Percentiles rank a stretch among this genome's conserved stretches.
phyloP scores from a whole-genome alignment of 176 grass and related monocot genomes.

The Oryza australiensis region DNA sequence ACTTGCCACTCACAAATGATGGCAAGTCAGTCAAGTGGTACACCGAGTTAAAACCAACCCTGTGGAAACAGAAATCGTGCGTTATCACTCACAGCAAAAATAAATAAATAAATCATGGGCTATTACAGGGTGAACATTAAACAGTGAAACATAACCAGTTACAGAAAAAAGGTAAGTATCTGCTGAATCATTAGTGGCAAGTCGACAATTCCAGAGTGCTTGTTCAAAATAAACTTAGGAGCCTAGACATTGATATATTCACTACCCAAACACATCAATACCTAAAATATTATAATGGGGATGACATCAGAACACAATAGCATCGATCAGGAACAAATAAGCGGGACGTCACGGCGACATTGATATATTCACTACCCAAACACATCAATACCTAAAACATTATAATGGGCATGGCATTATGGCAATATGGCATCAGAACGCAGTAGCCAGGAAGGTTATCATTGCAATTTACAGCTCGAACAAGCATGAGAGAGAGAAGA shows the following conservation, averaged over 20 bases:
- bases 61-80: slow-evolving; percentile 31
- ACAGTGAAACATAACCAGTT: not conserved
- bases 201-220: not conserved
- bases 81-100: not conserved
- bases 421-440: slow-evolving; percentile 8
- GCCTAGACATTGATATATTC: not conserved
- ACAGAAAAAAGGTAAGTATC: not conserved
- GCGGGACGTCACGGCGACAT: not conserved
- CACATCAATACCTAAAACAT: not conserved
- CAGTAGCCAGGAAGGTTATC: not conserved
- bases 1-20: slow-evolving; percentile 94
- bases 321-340: not conserved
- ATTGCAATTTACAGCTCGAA: slow-evolving; percentile 2
- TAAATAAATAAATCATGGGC: not conserved
- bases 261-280: not conserved
- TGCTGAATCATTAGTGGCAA: not conserved
- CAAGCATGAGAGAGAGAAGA: slow-evolving; percentile 19
- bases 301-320: no score
- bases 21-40: slow-evolving; percentile 97
- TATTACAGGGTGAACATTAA: not conserved
- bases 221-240: not conserved
- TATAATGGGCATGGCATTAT: not conserved
- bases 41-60: slow-evolving; percentile 98
- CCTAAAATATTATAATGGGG: no score
- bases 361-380: not conserved